Conservation (phyloP, 441 rosid species). For the Isatis lusitanica region DNA sequence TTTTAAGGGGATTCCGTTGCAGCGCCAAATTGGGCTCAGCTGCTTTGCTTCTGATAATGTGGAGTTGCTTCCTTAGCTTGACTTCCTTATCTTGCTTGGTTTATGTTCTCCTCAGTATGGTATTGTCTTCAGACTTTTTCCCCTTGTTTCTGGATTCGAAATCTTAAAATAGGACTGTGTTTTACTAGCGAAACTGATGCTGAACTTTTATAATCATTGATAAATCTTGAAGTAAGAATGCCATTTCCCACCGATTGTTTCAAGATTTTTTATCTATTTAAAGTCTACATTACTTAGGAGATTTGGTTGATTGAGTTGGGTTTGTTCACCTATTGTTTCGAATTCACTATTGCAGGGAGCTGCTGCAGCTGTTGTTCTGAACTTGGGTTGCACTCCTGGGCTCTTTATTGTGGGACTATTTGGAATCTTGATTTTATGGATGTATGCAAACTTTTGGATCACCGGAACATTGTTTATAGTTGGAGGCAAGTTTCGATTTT, state of each 20-base stretch:
- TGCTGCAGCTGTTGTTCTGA: slow-evolving; percentile 85
- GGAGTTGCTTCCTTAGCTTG: slow-evolving; percentile 97
- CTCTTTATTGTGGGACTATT: slow-evolving; percentile 88
- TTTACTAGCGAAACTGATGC: not conserved
- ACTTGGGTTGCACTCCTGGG: slow-evolving; percentile 96
- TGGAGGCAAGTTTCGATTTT: slow-evolving; percentile 65
- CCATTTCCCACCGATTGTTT: not conserved
- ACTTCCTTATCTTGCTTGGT: slow-evolving; percentile 85
- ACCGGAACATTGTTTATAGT: slow-evolving; percentile 89
- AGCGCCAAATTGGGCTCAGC: slow-evolving; percentile 78
- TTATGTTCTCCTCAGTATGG: slow-evolving; percentile 83
- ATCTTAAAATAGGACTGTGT: slow-evolving; percentile 2
- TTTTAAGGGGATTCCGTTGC: slow-evolving; percentile 69
- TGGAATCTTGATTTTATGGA: slow-evolving; percentile 89
- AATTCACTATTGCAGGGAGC: slow-evolving; percentile 65
- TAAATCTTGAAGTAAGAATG: not conserved
- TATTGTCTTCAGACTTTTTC: slow-evolving; percentile 26
- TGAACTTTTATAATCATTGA: not conserved
- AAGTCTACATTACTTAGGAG: not conserved
- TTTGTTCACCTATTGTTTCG: not conserved
- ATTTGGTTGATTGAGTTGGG: not conserved
- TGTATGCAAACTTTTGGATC: slow-evolving; percentile 99
- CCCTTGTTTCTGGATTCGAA: not conserved
- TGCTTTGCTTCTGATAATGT: slow-evolving; percentile 86
- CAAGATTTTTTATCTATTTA: not conserved